Evolutionary conservation across 2,329 filamentous ascomycete genomes (phyloP).

Genomic region (Exserohilum rostratum): DNA sequence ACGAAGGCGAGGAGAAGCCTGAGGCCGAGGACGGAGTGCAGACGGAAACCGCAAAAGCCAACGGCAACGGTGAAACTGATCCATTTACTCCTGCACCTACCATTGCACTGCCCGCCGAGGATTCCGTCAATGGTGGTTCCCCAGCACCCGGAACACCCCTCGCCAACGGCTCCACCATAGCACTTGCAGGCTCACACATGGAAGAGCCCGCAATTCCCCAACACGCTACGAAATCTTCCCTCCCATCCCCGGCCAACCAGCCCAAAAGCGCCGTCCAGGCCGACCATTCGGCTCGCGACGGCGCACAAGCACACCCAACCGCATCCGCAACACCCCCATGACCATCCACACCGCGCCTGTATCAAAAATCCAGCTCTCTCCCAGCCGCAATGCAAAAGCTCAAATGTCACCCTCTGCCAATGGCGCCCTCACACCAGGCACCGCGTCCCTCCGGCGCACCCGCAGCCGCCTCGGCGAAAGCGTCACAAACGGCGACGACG

Average conservation of each 20-base stretch:
- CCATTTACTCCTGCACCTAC: slow-evolving; percentile 28
- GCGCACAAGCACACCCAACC: slow-evolving; percentile 45
- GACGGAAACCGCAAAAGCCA: slow-evolving; percentile 38
- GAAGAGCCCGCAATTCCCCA: slow-evolving; percentile 63
- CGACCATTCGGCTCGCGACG: slow-evolving; percentile 48
- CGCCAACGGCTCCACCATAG: slow-evolving; percentile 38
- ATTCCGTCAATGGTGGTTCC: slow-evolving; percentile 39
- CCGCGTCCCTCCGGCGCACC: slow-evolving; percentile 44
- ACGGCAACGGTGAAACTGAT: slow-evolving; percentile 24
- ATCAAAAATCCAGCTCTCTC: slow-evolving; percentile 40
- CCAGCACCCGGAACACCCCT: slow-evolving; percentile 42
- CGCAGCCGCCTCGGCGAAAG: slow-evolving; percentile 53
- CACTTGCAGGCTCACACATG: slow-evolving; percentile 38
- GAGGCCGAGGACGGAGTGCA: slow-evolving; percentile 54
- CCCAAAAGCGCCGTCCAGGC: slow-evolving; percentile 43
- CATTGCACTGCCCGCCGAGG: slow-evolving; percentile 33
- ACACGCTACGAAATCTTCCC: slow-evolving; percentile 81
- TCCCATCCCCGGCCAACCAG: slow-evolving; percentile 60
- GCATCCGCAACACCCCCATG: slow-evolving; percentile 30
- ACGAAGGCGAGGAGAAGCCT: slow-evolving; percentile 65
- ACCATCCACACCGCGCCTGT: slow-evolving; percentile 41
- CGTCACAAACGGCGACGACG: slow-evolving; percentile 45
- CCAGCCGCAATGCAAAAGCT: slow-evolving; percentile 35
- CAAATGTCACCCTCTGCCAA: slow-evolving; percentile 36
- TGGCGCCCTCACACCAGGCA: slow-evolving; percentile 40